phyloP scores from a whole-genome alignment of 768 basidiomycete genomes.

The Tylopilus sp. region DNA sequence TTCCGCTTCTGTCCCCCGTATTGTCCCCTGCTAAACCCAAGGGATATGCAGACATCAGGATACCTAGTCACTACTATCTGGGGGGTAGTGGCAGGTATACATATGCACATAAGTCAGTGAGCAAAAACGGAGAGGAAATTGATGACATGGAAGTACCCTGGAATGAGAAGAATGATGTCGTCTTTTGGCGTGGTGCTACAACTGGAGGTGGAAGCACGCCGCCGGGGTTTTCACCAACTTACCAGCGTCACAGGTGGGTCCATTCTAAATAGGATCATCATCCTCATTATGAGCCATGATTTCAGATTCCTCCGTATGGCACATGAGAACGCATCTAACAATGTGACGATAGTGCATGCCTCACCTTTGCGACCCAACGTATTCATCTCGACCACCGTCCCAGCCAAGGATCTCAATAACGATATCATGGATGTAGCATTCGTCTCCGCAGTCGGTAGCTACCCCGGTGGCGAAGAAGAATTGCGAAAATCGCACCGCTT shows the following conservation, averaged over 20 bases:
- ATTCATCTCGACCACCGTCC: constrained; percentile 60
- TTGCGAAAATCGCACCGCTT: constrained; percentile 66
- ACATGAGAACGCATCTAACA: constrained; percentile 44
- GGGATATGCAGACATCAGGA: constrained; percentile 87
- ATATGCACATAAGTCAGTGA: constrained; percentile 81
- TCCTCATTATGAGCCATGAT: neutral
- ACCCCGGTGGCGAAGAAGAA: constrained; percentile 70
- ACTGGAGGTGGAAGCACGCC: constrained; percentile 92
- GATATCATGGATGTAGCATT: constrained; percentile 89
- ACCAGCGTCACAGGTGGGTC: constrained; percentile 79
- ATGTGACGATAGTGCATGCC: constrained; percentile 65
- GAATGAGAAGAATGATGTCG: constrained; percentile 78
- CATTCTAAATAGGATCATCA: constrained; percentile 1
- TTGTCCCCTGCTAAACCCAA: constrained; percentile 87
- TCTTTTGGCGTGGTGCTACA: constrained; percentile 96
- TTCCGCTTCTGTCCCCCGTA: constrained; percentile 86
- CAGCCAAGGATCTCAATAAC: constrained; percentile 58
- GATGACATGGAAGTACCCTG: constrained; percentile 88
- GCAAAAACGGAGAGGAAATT: constrained; percentile 65
- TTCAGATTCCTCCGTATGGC: constrained; percentile 73
- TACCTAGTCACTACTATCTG: constrained; percentile 96
- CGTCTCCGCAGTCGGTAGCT: constrained; percentile 70
- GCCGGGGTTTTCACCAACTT: constrained; percentile 74
- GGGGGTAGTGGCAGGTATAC: constrained; percentile 79
- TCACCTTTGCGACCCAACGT: constrained; percentile 57